Percentiles rank a stretch among this genome's conserved stretches.
Conservation (phyloP, 768 basidiomycete genomes). For the Grammothele lineata region DNA sequence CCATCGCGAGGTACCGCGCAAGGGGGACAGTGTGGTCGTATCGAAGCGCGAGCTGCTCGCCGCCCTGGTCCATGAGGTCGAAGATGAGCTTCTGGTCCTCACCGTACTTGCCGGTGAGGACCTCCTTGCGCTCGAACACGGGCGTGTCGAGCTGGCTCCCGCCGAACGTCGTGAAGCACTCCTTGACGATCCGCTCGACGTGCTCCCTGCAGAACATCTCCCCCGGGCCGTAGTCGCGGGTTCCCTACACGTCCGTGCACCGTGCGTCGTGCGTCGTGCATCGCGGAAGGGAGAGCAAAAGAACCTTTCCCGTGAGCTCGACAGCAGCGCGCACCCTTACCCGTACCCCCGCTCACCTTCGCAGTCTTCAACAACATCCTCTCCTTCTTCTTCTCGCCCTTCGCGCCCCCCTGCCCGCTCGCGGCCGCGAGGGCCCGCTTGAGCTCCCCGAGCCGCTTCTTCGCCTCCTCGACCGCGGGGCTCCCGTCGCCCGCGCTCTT, state of each 20-base stretch:
- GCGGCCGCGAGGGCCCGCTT: conserved; percentile 46
- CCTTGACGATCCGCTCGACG: conserved; percentile 85
- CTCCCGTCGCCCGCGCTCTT: conserved; percentile 46
- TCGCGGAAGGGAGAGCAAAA: background rate
- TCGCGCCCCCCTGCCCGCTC: conserved; percentile 37
- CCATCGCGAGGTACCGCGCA: conserved; percentile 94
- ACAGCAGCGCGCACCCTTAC: background rate
- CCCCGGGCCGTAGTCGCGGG: conserved; percentile 87
- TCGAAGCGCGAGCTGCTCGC: conserved; percentile 89
- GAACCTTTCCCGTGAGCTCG: conserved; percentile 15
- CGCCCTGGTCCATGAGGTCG: conserved; percentile 95
- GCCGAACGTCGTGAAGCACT: conserved; percentile 84
- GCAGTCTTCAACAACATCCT: conserved; percentile 85
- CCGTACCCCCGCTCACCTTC: conserved; percentile 55
- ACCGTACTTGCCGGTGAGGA: conserved; percentile 94
- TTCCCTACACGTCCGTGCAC: conserved; percentile 55
- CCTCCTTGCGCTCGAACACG: conserved; percentile 96
- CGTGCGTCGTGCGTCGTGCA: background rate
- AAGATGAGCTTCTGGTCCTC: conserved; percentile 98
- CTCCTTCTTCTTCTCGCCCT: conserved; percentile 56
- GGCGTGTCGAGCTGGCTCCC: conserved; percentile 94
- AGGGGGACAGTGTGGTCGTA: conserved; percentile 98
- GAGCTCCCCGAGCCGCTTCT: conserved; percentile 66
- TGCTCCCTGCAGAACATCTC: conserved; percentile 92
- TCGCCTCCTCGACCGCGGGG: conserved; percentile 51